Evolutionary conservation across 1,139 yeast species (phyloP), one percentile per base, ranked within the genome.

Genomic region (Candida pseudoviswanathii): DNA sequence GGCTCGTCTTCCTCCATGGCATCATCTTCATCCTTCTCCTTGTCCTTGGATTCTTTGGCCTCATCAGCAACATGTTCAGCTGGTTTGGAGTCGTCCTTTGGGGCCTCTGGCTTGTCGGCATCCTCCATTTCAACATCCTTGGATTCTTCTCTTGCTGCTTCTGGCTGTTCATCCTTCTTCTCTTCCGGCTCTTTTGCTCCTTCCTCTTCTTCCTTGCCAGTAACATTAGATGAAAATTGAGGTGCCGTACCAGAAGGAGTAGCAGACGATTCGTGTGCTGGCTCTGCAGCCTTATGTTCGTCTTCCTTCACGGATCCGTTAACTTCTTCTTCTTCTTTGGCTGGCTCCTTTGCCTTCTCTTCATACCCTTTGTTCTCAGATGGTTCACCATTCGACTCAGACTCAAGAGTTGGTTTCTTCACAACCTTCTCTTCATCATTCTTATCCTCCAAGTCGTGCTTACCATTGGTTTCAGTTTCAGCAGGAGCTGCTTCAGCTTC

Each of bases 391-490:
- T 37, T 37, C 7, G 41, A 25, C 25, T 24, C 26, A 6, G 55
- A 27, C 26, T 31, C 52, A 10, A 50, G 49, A 53, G 49, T 56
- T 47, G 55, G 54, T 45, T 50, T 51, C 52, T 58, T 44, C 51
- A 51, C 25, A 46, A 53, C 42, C 30, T 46, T 54, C 4, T 50
- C 52, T 21, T 54, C 48, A 47, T 57, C 59, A 25, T 46, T 46
- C 55, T 71, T 73, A 25, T 72, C 76, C 6, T 74, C 78, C 50
- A 74, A 66, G 45, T 73, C 78, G 43, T 70, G 73, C 51, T 74
- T 74, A 34, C 54, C 53, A 46, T 51, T 51, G 24, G 31, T 38
- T 36, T 45, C 41, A 34, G 27, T 16, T 33, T 25, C 44, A 33
- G 26, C 44, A 2, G 51, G 51, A n/a, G 49, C 41, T 8, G 49